Conservation (phyloP, 2,329 filamentous ascomycete species). For the Balansia obtecta region DNA sequence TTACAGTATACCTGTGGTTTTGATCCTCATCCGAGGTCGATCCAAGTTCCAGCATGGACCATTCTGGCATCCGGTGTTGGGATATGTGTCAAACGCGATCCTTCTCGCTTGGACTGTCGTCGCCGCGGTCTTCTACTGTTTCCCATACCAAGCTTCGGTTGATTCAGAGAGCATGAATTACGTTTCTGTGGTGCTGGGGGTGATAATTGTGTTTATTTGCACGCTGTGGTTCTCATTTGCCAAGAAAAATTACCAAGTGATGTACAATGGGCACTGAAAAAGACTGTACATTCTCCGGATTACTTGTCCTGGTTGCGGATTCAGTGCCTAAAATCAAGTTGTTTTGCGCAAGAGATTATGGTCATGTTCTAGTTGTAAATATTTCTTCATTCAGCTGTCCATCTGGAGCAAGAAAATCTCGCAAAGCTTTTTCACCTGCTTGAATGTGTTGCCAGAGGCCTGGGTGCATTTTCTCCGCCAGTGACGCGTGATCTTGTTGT, state of each 20-base stretch:
- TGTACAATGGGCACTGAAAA: slow-evolving; percentile 6
- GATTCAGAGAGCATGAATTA: slow-evolving; percentile 15
- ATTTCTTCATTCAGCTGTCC: too few species aligned
- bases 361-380: too few species aligned
- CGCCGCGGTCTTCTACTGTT: slow-evolving; percentile 16
- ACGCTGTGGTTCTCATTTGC: slow-evolving; percentile 14
- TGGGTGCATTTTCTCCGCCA: too few species aligned
- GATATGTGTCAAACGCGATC: slow-evolving; percentile 13
- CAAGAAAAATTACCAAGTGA: slow-evolving; percentile 13
- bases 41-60: slow-evolving; percentile 15
- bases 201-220: slow-evolving; percentile 7
- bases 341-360: too few species aligned
- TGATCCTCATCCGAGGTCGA: slow-evolving; percentile 12
- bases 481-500: too few species aligned
- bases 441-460: too few species aligned
- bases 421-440: too few species aligned
- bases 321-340: not conserved
- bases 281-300: not conserved
- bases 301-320: not conserved
- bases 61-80: slow-evolving; percentile 16
- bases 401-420: too few species aligned
- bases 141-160: slow-evolving; percentile 14
- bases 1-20: slow-evolving; percentile 15
- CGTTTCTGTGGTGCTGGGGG: slow-evolving; percentile 12
- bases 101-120: slow-evolving; percentile 14